These are phyloP conservation scores for Dispira simplex DNA, from an alignment of 192 early-diverging fungal genomes.

Conservation along the genomic window DNA sequence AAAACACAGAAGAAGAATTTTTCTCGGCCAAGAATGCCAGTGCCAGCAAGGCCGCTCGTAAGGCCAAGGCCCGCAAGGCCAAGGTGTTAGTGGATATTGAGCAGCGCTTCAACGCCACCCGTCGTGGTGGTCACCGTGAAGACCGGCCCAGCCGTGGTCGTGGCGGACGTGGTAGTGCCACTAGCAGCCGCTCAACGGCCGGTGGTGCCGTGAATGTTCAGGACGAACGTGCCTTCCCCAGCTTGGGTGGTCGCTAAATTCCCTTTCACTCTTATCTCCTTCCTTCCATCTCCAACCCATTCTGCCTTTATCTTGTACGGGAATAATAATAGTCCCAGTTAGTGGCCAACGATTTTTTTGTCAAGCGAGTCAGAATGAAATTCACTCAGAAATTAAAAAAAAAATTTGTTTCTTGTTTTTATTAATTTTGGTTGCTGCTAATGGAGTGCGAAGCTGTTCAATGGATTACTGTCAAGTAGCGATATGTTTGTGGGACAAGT, in stretches of 20 bases:
- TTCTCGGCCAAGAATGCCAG: conserved; percentile 34
- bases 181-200: conserved; percentile 14
- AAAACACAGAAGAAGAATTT: conserved; percentile 57
- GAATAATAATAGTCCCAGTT: no score
- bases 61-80: conserved; percentile 49
- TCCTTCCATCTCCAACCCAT: no score
- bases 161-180: conserved; percentile 23
- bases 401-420: no score
- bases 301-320: no score
- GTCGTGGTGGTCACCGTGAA: conserved; percentile 43
- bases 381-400: no score
- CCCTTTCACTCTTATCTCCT: not conserved
- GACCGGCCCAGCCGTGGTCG: conserved; percentile 26
- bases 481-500: no score
- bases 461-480: no score
- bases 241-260: conserved; percentile 23
- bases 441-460: no score
- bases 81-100: conserved; percentile 65
- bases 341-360: no score
- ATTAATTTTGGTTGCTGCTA: no score
- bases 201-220: conserved; percentile 39
- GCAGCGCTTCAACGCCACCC: conserved; percentile 59
- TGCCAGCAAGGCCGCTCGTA: conserved; percentile 30
- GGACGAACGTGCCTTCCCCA: conserved; percentile 58
- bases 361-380: no score